These are phyloP conservation scores for Phenoliferia sp. DNA, from an alignment of 1,284 basidiomycete species.

Conservation along the genomic window DNA sequence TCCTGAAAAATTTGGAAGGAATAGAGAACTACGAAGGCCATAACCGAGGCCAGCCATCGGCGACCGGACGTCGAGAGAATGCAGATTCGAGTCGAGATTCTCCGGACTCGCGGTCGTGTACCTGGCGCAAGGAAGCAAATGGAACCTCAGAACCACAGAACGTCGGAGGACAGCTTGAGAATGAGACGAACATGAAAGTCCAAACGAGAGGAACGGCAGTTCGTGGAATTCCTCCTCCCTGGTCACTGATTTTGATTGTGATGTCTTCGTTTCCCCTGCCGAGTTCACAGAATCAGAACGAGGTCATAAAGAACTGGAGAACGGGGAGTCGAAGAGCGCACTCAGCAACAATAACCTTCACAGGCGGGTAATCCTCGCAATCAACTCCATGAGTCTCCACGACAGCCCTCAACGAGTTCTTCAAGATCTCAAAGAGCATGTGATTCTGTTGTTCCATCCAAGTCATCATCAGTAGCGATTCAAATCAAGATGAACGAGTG, in stretches of 20 bases:
- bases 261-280: slow-evolving; percentile 62
- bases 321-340: background rate
- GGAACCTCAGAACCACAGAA: too few species aligned
- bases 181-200: slow-evolving; percentile 66
- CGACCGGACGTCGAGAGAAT: slow-evolving; percentile 90
- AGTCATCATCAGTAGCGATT: background rate
- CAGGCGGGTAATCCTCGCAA: slow-evolving; percentile 83
- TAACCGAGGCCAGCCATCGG: slow-evolving; percentile 94
- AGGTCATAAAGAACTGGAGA: slow-evolving; percentile 42
- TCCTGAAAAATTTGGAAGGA: too few species aligned
- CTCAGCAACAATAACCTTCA: slow-evolving; percentile 95
- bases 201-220: slow-evolving; percentile 92
- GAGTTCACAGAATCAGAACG: background rate
- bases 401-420: slow-evolving; percentile 94
- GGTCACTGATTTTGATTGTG: slow-evolving; percentile 95
- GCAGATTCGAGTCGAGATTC: slow-evolving; percentile 78
- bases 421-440: slow-evolving; percentile 96
- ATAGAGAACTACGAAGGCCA: background rate
- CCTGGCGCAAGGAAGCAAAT: slow-evolving; percentile 47
- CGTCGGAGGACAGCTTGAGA: too few species aligned
- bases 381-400: slow-evolving; percentile 88
- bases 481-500: background rate
- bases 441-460: slow-evolving; percentile 66
- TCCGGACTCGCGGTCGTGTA: slow-evolving; percentile 96
- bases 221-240: slow-evolving; percentile 92